Conservation (phyloP, 2,329 filamentous ascomycete genomes). For the Metarhizium rileyi region DNA sequence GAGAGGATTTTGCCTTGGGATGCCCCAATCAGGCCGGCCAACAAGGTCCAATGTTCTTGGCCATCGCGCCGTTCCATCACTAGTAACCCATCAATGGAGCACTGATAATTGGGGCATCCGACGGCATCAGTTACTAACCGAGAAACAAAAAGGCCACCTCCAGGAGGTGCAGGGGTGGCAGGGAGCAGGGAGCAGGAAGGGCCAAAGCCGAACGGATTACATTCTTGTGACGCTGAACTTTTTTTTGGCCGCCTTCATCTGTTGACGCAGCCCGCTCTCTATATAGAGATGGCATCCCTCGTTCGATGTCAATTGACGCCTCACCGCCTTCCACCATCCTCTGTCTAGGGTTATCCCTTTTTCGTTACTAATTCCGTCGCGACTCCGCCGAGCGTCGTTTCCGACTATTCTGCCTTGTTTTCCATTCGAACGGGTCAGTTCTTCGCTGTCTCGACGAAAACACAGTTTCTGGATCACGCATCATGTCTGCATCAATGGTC, state of each 20-base stretch:
- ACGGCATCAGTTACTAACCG: background rate
- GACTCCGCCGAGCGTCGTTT: too few species aligned
- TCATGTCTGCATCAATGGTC: background rate
- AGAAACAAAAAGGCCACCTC: background rate
- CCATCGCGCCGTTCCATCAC: background rate
- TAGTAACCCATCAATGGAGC: background rate
- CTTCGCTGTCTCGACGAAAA: background rate
- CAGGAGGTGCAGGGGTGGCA: background rate
- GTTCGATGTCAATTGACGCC: too few species aligned
- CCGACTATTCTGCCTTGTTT: background rate
- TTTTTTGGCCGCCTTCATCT: background rate
- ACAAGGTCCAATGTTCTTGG: background rate
- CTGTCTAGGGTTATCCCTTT: too few species aligned
- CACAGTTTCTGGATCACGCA: background rate
- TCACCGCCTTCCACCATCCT: too few species aligned
- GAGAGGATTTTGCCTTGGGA: background rate
- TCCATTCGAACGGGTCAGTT: background rate
- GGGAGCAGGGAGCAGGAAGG: background rate
- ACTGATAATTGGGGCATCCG: background rate
- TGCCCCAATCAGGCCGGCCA: background rate
- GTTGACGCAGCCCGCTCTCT: background rate
- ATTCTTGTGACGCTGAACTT: too few species aligned
- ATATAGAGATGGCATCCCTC: background rate
- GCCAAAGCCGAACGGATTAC: background rate
- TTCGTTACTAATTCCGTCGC: too few species aligned